Base-by-base conservation (phyloP, 1,284 basidiomycete species). In the Malassezia brasiliensis region DNA sequence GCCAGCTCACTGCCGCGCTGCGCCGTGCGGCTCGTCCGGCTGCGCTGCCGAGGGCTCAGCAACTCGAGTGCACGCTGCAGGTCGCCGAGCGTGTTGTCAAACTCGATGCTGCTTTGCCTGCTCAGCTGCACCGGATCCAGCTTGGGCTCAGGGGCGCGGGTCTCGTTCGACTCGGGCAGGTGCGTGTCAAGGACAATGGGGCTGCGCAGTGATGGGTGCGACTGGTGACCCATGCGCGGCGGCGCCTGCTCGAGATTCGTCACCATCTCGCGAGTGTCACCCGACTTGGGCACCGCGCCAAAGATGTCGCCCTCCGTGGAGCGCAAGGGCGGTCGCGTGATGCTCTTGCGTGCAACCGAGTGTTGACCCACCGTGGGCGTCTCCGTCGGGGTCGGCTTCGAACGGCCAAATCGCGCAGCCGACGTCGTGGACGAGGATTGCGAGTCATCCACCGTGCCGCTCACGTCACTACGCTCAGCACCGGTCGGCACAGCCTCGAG, bases 41-140 rank as follows among this genome's bases (percentile, higher is more conserved):
- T 47, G 32, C 35, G 32, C 32, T 32, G 42, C 19, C 47, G 36
- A 2, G 50, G 55, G 31, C 50, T 52, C 9, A 57, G 39, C 15
- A 57, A 46, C 25, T 57, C 55, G 3, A 57, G 41, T 28, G 55
- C 55, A 37, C 55, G 55, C 42, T 57, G 55, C 38, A 57, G 39
- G 25, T 57, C 55, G 44, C 55, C 50, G 11, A 57, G 47, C 25
- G 55, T 57, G 19, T 52, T 52, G 47, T 57, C 51, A 20, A 57
- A 49, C 17, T 57, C 55, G 10, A 52, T 31, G 36, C 44, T 52
- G 45, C 28, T 42, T 14, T 57, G 44, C 28, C 55, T 50, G 19
- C 35, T 57, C 14, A 57, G 38, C 30, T 34, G 44, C 17, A 36
- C 42, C 14, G 30, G 31, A 15, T 53, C 30, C 15, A 36, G n/a